These are phyloP conservation scores for Aaosphaeria arxii DNA, from an alignment of 2,329 filamentous ascomycete species.

Conservation along the genomic window DNA sequence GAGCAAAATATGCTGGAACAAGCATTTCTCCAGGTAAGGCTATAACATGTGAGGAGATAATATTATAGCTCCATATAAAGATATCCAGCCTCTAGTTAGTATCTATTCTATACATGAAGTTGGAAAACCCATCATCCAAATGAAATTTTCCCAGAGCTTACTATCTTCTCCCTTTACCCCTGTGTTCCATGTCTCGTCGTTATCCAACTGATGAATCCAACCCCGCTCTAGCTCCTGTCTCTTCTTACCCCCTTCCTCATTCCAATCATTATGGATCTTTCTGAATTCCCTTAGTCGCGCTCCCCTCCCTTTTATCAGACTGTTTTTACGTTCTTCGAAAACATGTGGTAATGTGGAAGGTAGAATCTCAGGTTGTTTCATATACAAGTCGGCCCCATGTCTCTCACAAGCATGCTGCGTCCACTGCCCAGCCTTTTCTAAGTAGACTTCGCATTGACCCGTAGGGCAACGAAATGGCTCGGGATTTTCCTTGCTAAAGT, in stretches of 20 bases:
- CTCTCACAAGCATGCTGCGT: conserved; percentile 10
- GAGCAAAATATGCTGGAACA: no score
- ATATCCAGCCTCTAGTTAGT: no score
- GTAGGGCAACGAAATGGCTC: conserved; percentile 8
- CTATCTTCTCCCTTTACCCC: background rate
- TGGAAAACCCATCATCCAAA: no score
- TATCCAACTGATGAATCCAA: conserved; percentile 10
- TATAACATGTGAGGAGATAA: no score
- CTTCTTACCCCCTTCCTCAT: conserved; percentile 6
- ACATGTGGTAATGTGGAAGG: conserved; percentile 1
- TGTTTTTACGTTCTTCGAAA: background rate
- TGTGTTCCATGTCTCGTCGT: conserved; percentile 9
- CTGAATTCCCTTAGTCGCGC: background rate
- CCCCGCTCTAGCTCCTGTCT: conserved; percentile 3
- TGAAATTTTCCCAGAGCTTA: no score
- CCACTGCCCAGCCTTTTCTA: conserved; percentile 13
- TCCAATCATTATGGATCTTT: conserved; percentile 6
- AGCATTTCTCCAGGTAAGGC: no score
- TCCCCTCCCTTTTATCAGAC: no score
- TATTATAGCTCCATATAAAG: no score
- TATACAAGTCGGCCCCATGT: conserved; percentile 1
- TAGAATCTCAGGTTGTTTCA: background rate
- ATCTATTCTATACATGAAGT: no score
- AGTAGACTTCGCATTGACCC: conserved; percentile 6
- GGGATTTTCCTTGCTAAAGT: conserved; percentile 7